Conservation (phyloP, 192 early-diverging fungal genomes). For the Backusella psychrophila region DNA sequence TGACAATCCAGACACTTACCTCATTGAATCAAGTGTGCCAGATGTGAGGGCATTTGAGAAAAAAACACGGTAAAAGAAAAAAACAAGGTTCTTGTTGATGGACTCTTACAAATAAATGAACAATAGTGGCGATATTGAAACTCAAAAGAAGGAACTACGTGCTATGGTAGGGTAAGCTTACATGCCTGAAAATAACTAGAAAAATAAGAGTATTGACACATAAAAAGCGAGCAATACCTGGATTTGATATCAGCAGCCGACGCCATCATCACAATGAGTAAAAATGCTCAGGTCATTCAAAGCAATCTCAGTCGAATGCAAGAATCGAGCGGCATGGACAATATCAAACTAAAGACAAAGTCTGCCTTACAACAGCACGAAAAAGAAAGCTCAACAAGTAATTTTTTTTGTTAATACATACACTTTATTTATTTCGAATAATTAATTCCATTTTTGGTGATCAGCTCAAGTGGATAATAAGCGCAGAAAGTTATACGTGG, state of each 20-base stretch:
- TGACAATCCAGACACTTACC: conserved; percentile 39
- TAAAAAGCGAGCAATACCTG: conserved; percentile 74
- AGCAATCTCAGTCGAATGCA: conserved; percentile 57
- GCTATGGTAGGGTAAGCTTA: conserved; percentile 79
- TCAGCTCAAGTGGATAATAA: conserved; percentile 21
- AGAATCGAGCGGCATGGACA: conserved; percentile 51
- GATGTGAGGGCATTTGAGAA: conserved; percentile 44
- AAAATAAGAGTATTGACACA: not conserved
- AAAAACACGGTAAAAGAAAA: conserved; percentile 42
- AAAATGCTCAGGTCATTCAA: conserved; percentile 51
- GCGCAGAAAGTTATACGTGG: conserved; percentile 60
- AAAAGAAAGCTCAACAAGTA: conserved; percentile 3
- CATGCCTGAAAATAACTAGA: not conserved
- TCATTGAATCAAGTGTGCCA: conserved; percentile 44
- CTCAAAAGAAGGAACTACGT: conserved; percentile 77
- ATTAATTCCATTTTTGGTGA: not conserved
- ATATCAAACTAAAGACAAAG: conserved; percentile 30
- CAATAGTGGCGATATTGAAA: conserved; percentile 68
- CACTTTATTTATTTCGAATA: not conserved
- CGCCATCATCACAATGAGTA: conserved; percentile 70
- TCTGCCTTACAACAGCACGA: conserved; percentile 8
- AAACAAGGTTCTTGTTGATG: not conserved
- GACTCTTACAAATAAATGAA: not conserved
- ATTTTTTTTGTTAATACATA: not conserved
- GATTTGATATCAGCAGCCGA: conserved; percentile 86